Evolutionary conservation across 2,329 filamentous ascomycete genomes (phyloP).

Genomic region (Venturia effusa): DNA sequence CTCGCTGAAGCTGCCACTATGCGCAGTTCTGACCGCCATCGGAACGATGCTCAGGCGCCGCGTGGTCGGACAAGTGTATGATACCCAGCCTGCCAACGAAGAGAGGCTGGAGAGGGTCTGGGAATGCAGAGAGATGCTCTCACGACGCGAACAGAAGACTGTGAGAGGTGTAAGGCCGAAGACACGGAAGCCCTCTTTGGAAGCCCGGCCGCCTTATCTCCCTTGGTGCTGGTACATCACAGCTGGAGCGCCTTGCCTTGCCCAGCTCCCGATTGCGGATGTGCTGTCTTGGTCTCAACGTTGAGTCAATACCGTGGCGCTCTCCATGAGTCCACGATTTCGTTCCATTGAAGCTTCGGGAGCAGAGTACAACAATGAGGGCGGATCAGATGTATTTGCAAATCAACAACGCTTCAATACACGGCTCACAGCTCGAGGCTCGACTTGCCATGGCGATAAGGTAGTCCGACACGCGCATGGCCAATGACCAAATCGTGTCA

Average conservation of each 20-base stretch:
- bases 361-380: not conserved
- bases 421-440: not conserved
- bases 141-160: not conserved
- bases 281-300: not conserved
- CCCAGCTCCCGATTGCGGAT: constrained; percentile 1
- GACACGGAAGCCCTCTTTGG: not conserved
- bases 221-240: not conserved
- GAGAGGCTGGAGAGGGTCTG: not conserved
- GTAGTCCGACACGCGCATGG: not conserved
- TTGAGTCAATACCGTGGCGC: not conserved
- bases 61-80: not conserved
- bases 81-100: not conserved
- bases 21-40: constrained; percentile 4
- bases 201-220: not conserved
- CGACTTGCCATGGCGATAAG: not conserved
- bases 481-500: not conserved
- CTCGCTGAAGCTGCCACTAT: constrained; percentile 1
- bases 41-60: not conserved
- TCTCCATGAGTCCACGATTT: not conserved
- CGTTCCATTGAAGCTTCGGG: not conserved
- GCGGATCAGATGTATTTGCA: not conserved
- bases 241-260: not conserved
- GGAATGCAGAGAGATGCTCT: not conserved
- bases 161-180: not conserved
- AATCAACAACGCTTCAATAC: not conserved